Base-by-base conservation (phyloP, 805 yeast genomes). In the Brettanomyces anomalus region DNA sequence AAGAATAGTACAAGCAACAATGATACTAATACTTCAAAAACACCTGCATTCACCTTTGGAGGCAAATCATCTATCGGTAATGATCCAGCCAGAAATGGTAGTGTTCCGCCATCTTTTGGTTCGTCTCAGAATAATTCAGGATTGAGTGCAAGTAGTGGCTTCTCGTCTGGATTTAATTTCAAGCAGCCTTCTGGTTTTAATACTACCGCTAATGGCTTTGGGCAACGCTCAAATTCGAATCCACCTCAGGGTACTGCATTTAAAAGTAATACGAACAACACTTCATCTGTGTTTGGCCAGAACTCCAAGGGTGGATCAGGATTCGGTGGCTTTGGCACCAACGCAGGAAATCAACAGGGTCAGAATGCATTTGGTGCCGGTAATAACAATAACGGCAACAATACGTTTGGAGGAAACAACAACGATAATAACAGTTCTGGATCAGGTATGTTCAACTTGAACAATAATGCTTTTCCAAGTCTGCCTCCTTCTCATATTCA, bases 91-190 rank as follows among this genome's bases (percentile, higher is more conserved):
- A 28, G 17, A 10, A 20, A 19, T 21, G 8, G 37, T 4, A 24
- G 37, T 18, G 28, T 15, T 31, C 43, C 33, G 33, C 42, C 47
- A 17, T 39, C 42, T 13, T 38, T 33, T 24, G 34, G 40, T 10
- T 13, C 32, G 33, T 14, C 15, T 19, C 16, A 24, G 17, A 37
- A 37, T 24, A 24, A 24, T 13, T 30, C 15, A 18, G 26, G 36
- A 10, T 19, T 19, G 16, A 34, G 6, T 35, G 8, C 39, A 2
- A 24, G 33, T 15, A 26, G 16, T 3, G 36, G 37, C 5, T 35
- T 35, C 20, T 35, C 37, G 21, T 35, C 20, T 24, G 28, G 28
- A 24, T 24, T 24, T 11, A 24, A 24, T 11, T 24, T 24, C 28
- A 24, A 24, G 28, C 28, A 24, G 10, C 10, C 28, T 24, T 24